Percentiles rank a stretch among this genome's conserved stretches.
phyloP scores from a whole-genome alignment of 768 basidiomycete genomes.

The Podaxis pistillaris region DNA sequence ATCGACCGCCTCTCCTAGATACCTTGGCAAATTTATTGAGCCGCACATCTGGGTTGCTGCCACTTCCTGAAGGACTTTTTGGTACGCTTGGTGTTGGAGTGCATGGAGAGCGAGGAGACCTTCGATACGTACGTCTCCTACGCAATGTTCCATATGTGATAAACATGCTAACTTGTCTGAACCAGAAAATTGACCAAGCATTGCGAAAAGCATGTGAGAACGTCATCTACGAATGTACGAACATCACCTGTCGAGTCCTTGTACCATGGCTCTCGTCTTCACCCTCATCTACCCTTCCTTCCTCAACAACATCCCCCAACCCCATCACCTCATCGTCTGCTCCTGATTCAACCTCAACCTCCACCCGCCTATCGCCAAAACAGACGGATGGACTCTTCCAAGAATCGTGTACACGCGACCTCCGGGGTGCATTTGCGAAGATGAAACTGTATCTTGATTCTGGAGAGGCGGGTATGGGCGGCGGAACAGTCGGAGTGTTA shows the following conservation, averaged over 20 bases:
- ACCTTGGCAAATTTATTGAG: constrained; percentile 59
- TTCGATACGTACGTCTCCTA: constrained; percentile 54
- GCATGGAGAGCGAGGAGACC: constrained; percentile 55
- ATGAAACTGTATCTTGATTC: constrained; percentile 72
- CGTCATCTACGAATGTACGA: constrained; percentile 65
- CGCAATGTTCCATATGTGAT: not conserved
- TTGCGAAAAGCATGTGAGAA: constrained; percentile 85
- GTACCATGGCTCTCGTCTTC: constrained; percentile 62
- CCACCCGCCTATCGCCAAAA: constrained; percentile 13
- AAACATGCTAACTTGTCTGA: not conserved
- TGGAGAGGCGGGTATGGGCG: constrained; percentile 18
- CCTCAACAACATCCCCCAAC: constrained; percentile 12
- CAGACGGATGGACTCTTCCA: constrained; percentile 38
- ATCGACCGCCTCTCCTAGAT: constrained; percentile 32
- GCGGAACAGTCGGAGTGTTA: constrained; percentile 74
- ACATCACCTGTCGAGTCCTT: constrained; percentile 56
- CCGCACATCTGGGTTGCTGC: constrained; percentile 54
- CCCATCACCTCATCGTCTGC: not conserved
- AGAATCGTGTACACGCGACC: constrained; percentile 50
- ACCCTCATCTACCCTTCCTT: constrained; percentile 15
- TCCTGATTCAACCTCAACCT: constrained; percentile 4
- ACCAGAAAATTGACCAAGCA: constrained; percentile 81
- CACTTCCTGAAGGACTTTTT: constrained; percentile 60
- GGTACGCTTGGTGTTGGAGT: constrained; percentile 62
- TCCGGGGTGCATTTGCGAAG: constrained; percentile 52